phyloP scores from a whole-genome alignment of 139 green algal species.

The Tetradesmus lagerheimii region DNA sequence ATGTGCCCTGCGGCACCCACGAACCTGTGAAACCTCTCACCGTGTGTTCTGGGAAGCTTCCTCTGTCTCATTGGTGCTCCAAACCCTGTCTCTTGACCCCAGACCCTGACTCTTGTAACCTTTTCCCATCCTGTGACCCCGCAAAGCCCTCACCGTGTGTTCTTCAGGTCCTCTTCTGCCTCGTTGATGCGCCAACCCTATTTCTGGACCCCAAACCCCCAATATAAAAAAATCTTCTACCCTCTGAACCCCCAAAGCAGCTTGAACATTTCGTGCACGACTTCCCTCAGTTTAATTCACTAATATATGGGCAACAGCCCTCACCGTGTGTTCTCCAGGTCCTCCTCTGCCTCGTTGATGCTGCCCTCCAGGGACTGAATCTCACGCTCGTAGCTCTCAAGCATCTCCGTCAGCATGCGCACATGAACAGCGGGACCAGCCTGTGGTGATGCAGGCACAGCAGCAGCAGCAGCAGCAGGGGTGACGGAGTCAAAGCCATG shows the following conservation, averaged over 20 bases:
- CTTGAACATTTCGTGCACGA: no score
- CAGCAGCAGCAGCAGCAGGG: background rate
- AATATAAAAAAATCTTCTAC: no score
- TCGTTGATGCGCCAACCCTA: conserved; percentile 45
- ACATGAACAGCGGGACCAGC: background rate
- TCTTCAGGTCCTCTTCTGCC: conserved; percentile 63
- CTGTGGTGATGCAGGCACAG: background rate
- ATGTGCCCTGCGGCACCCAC: no score
- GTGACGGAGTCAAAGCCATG: background rate
- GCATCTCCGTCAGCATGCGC: conserved; percentile 49
- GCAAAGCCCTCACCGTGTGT: conserved; percentile 37
- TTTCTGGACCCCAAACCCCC: no score
- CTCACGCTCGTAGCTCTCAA: conserved; percentile 61
- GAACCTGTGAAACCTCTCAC: background rate
- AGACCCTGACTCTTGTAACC: no score
- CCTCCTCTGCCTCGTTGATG: conserved; percentile 64
- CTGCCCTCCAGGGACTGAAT: conserved; percentile 58
- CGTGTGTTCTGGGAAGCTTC: conserved; percentile 57
- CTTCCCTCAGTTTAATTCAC: no score
- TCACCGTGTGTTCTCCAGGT: conserved; percentile 63
- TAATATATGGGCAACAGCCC: no score
- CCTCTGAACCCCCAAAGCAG: no score
- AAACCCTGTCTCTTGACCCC: no score
- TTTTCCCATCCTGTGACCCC: no score
- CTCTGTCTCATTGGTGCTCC: conserved; percentile 58